Percentiles rank a stretch among this genome's conserved stretches.
Conservation (phyloP, 495 filamentous ascomycete species). For the Penicillium paxilli region DNA sequence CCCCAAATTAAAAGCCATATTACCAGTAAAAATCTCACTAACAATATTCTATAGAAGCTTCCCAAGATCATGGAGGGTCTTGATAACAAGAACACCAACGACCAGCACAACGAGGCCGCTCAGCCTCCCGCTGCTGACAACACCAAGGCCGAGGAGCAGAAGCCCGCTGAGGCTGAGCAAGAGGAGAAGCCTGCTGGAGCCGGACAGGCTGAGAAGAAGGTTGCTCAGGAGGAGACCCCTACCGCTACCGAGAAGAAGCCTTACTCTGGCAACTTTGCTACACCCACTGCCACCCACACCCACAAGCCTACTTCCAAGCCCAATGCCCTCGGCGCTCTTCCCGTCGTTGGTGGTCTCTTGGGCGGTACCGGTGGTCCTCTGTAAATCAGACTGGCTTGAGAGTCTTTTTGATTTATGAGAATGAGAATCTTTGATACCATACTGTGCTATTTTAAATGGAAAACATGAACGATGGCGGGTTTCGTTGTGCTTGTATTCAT, state of each 20-base stretch:
- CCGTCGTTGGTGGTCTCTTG: conserved; percentile 34
- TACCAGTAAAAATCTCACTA: neutral
- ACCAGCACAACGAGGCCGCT: conserved; percentile 13
- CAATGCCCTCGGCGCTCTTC: conserved; percentile 28
- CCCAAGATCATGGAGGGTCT: conserved; percentile 19
- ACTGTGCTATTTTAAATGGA: neutral
- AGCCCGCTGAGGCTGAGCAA: conserved; percentile 3
- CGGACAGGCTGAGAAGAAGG: conserved; percentile 1
- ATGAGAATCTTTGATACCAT: neutral
- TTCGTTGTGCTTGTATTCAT: neutral
- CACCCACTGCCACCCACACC: conserved; percentile 22
- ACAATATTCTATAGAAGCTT: conserved; percentile 14
- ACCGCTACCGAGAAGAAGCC: conserved; percentile 18
- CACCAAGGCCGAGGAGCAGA: conserved; percentile 7
- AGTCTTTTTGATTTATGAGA: neutral
- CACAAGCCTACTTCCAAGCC: conserved; percentile 23
- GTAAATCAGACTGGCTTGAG: neutral
- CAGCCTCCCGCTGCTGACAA: neutral
- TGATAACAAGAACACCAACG: conserved; percentile 10
- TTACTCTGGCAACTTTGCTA: conserved; percentile 25
- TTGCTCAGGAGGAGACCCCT: conserved; percentile 1
- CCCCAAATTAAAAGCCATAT: neutral
- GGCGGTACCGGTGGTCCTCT: conserved; percentile 17
- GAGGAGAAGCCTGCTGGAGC: conserved; percentile 4
- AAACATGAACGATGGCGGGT: neutral